phyloP scores from a whole-genome alignment of 2,329 filamentous ascomycete species.

The Aureobasidium sp. region DNA sequence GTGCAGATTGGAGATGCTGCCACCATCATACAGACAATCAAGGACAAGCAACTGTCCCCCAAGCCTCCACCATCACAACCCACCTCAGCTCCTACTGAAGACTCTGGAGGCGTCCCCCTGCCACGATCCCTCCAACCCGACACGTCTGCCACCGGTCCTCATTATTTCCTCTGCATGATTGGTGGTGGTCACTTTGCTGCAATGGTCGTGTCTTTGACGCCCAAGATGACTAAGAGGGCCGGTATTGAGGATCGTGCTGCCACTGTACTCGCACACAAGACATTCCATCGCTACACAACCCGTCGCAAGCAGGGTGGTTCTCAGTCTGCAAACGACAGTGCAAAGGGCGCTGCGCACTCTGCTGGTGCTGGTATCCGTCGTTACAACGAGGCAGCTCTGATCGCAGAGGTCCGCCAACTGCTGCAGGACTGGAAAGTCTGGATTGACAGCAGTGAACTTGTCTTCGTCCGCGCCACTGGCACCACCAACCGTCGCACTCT shows the following conservation, averaged over 20 bases:
- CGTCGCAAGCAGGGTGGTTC: constrained; percentile 92
- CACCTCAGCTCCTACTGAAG: constrained; percentile 36
- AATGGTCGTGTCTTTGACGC: constrained; percentile 86
- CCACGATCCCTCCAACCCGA: constrained; percentile 34
- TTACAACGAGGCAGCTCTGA: constrained; percentile 87
- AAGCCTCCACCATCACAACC: constrained; percentile 41
- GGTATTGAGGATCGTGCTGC: constrained; percentile 77
- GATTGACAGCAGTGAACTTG: constrained; percentile 73
- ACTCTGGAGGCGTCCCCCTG: constrained; percentile 52
- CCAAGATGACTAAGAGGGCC: constrained; percentile 64
- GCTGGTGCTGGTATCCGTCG: constrained; percentile 83
- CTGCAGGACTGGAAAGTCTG: constrained; percentile 77
- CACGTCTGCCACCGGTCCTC: constrained; percentile 61
- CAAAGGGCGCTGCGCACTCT: constrained; percentile 91
- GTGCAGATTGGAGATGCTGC: constrained; percentile 60
- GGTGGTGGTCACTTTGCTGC: constrained; percentile 95
- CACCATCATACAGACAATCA: constrained; percentile 59
- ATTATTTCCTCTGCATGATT: constrained; percentile 97
- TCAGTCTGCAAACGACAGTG: constrained; percentile 86
- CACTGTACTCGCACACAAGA: constrained; percentile 88
- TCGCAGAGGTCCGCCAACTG: constrained; percentile 77
- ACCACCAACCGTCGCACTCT: constrained; percentile 78
- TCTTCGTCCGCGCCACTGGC: constrained; percentile 87
- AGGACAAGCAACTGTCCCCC: constrained; percentile 69
- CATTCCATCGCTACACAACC: constrained; percentile 95